phyloP scores from a whole-genome alignment of 2,329 filamentous ascomycete genomes.

The Epichloe typhina region DNA sequence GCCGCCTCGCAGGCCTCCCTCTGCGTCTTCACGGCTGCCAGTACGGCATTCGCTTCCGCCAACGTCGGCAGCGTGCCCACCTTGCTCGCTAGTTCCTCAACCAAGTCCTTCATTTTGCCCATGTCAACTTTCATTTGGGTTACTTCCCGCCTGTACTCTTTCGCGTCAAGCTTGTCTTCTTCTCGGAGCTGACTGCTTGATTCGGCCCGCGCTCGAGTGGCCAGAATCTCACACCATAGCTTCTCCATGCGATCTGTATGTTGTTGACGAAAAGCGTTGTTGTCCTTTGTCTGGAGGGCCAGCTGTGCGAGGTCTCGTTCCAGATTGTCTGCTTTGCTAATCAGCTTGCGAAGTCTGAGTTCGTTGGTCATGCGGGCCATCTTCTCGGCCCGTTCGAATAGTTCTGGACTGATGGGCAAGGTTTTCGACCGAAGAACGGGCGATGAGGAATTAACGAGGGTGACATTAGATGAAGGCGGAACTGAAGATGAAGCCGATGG shows the following conservation, averaged over 20 bases:
- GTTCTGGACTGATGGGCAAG: not conserved
- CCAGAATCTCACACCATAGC: conserved; percentile 18
- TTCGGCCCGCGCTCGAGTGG: conserved; percentile 16
- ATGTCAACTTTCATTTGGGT: conserved; percentile 11
- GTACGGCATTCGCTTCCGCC: conserved; percentile 9
- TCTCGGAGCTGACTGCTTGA: conserved; percentile 1
- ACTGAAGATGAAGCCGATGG: not conserved
- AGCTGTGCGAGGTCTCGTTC: conserved; percentile 18
- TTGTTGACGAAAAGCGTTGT: conserved; percentile 16
- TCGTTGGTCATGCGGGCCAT: conserved; percentile 25
- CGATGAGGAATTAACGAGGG: not conserved
- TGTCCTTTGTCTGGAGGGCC: conserved; percentile 12
- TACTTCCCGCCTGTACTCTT: conserved; percentile 2
- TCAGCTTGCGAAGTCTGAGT: conserved; percentile 19
- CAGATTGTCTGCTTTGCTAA: conserved; percentile 15
- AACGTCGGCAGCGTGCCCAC: conserved; percentile 12
- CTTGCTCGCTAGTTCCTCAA: conserved; percentile 12
- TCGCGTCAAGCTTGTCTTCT: conserved; percentile 1
- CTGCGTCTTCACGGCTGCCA: conserved; percentile 3
- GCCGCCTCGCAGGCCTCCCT: conserved; percentile 1
- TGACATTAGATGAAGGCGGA: not conserved
- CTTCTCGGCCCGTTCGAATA: conserved; percentile 17
- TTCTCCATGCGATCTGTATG: conserved; percentile 18
- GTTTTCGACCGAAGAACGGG: not conserved
- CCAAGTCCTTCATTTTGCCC: conserved; percentile 9